Conservation (phyloP, 441 rosid genomes). For the Eruca vesicaria region DNA sequence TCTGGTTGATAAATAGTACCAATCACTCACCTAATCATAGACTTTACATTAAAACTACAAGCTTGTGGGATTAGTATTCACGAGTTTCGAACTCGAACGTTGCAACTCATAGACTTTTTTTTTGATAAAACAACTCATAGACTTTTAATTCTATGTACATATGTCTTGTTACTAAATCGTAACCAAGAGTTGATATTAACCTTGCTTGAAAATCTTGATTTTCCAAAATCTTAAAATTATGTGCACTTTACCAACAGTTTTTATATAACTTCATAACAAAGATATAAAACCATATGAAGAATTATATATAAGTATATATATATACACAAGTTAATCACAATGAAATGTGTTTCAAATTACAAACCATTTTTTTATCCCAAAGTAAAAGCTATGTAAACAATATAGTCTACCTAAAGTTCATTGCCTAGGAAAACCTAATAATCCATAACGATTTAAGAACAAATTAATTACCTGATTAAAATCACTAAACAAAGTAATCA, state of each 20-base stretch:
- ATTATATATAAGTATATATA: background rate
- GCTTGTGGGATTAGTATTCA: slow-evolving; percentile 1
- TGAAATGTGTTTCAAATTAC: slow-evolving; percentile 10
- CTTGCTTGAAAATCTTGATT: background rate
- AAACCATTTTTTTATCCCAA: background rate
- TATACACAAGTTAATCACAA: slow-evolving; percentile 28
- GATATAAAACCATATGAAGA: background rate
- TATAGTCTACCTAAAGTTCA: slow-evolving; percentile 19
- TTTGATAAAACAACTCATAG: too few relatives aligned
- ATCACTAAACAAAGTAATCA: slow-evolving; percentile 15
- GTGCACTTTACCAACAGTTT: background rate
- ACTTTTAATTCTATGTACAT: background rate
- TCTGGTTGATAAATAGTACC: background rate
- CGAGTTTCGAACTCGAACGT: background rate
- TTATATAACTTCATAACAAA: background rate
- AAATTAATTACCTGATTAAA: slow-evolving; percentile 1
- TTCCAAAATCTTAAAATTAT: background rate
- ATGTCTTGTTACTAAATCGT: background rate
- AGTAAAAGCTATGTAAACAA: slow-evolving; percentile 25
- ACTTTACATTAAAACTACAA: background rate
- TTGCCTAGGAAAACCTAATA: slow-evolving; percentile 23
- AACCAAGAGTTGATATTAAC: background rate
- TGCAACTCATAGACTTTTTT: background rate
- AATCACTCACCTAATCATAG: background rate
- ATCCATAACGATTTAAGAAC: slow-evolving; percentile 2